Evolutionary conservation across 148 eudicot genomes (phyloP).

Genomic region (Camellia granthamiana): DNA sequence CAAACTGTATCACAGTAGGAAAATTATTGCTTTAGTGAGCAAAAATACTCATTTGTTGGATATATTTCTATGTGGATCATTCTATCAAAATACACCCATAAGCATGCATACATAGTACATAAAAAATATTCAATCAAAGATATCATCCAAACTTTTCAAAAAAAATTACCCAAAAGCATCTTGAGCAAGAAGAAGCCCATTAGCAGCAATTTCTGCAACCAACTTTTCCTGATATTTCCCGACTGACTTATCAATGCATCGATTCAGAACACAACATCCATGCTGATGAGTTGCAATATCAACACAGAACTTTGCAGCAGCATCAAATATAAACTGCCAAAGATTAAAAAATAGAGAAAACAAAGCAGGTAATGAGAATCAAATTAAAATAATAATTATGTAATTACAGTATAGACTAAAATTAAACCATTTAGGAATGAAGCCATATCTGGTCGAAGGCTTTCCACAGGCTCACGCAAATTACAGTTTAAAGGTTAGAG

Average conservation of each 20-base stretch:
- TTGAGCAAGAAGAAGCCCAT: slow-evolving; percentile 56
- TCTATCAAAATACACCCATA: background rate
- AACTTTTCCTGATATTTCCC: slow-evolving; percentile 50
- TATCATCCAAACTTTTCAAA: background rate
- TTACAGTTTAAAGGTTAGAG: background rate
- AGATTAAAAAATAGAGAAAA: background rate
- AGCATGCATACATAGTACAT: background rate
- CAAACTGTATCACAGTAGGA: background rate
- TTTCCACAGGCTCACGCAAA: background rate
- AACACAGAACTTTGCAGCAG: slow-evolving; percentile 61
- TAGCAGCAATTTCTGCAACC: slow-evolving; percentile 40
- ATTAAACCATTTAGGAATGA: background rate
- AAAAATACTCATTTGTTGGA: background rate
- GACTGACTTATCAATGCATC: slow-evolving; percentile 51
- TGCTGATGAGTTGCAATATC: slow-evolving; percentile 66
- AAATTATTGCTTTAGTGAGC: background rate
- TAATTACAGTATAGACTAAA: background rate
- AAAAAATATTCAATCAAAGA: background rate
- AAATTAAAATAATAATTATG: background rate
- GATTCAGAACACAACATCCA: slow-evolving; percentile 74
- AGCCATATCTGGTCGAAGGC: background rate
- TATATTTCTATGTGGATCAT: background rate
- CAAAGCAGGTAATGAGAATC: background rate
- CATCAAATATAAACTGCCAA: slow-evolving; percentile 60
- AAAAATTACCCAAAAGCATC: slow-evolving; percentile 68